A percentile compares a stretch with the other conserved stretches of the same genome.
Evolutionary conservation across 1,284 basidiomycete species (phyloP).

Genomic region (Trametes polyzona): DNA sequence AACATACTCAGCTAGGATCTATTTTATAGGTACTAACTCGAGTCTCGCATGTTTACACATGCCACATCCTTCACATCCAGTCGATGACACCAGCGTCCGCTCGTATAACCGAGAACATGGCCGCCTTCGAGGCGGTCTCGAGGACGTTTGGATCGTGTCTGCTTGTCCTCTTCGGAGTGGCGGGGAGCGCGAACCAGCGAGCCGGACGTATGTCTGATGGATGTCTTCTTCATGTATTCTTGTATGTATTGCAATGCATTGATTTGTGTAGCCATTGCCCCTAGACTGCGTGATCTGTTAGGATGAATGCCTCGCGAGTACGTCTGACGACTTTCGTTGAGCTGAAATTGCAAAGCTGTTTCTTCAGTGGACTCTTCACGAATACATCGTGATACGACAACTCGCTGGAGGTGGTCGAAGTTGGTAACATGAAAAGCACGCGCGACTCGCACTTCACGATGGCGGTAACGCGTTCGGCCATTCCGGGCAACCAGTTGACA

Average conservation of each 20-base stretch:
- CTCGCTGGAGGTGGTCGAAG: no score
- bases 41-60: slow-evolving; percentile 88
- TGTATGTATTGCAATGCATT: neutral
- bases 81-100: slow-evolving; percentile 73
- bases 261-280: no score
- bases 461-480: no score
- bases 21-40: slow-evolving; percentile 88
- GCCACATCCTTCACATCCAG: slow-evolving; percentile 80
- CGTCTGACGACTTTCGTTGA: no score
- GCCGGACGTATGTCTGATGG: slow-evolving; percentile 24
- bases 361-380: no score
- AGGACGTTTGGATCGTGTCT: slow-evolving; percentile 21
- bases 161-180: slow-evolving; percentile 15
- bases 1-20: slow-evolving; percentile 91
- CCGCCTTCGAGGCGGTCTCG: slow-evolving; percentile 31
- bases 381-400: no score
- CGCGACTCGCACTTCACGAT: no score
- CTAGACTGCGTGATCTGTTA: no score
- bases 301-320: no score
- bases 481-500: no score
- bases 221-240: neutral
- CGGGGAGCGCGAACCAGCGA: slow-evolving; percentile 20
- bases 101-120: slow-evolving; percentile 81
- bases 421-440: no score
- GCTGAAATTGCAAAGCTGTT: no score